Percentiles rank a stretch among this genome's conserved stretches.
Evolutionary conservation across 31 red algal species (phyloP).

Genomic region (Asparagopsis taxiformis): DNA sequence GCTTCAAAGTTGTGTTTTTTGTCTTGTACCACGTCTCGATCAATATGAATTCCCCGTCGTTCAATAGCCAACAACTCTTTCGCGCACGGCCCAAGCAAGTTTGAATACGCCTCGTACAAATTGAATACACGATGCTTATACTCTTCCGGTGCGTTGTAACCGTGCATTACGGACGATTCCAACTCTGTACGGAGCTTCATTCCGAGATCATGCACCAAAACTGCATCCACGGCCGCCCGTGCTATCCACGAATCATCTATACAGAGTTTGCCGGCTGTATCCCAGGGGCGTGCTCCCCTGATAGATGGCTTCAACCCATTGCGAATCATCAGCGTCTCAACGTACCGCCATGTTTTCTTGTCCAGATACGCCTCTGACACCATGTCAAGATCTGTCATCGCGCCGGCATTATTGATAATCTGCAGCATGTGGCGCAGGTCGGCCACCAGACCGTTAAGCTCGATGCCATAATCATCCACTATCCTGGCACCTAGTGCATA

Average conservation of each 20-base stretch:
- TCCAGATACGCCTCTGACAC: background rate
- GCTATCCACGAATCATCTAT: background rate
- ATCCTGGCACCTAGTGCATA: background rate
- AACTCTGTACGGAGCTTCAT: conserved; percentile 2
- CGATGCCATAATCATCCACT: background rate
- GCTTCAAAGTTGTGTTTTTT: background rate
- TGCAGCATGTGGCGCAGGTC: background rate
- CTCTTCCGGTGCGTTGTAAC: background rate
- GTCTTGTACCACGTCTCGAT: background rate
- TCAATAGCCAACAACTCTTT: conserved; percentile 8
- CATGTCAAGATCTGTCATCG: background rate
- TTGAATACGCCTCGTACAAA: conserved; percentile 9
- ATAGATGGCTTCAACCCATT: background rate
- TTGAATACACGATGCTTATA: background rate
- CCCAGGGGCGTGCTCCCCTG: background rate
- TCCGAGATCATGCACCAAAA: background rate
- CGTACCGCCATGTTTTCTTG: background rate
- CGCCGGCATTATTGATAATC: background rate
- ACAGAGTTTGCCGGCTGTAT: background rate
- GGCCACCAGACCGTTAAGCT: background rate
- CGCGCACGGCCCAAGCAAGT: conserved; percentile 7
- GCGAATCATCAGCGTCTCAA: background rate
- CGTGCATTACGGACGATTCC: background rate
- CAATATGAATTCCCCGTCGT: background rate
- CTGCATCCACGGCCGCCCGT: background rate